A percentile compares a stretch with the other conserved stretches of the same genome.
Conservation (phyloP, 257 asterid genomes). For the Salvia splendens region DNA sequence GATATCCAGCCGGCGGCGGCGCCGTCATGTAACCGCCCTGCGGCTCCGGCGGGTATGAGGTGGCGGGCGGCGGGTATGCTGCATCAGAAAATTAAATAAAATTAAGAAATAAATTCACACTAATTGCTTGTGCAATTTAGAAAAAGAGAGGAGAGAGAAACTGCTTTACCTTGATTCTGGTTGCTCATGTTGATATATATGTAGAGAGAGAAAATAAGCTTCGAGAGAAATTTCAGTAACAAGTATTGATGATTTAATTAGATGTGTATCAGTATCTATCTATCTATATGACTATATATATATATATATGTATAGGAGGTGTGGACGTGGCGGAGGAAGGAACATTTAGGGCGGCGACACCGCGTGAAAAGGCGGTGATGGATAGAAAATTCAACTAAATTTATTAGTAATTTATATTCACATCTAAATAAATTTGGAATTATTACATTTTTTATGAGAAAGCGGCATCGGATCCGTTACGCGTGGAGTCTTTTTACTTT, state of each 20-base stretch:
- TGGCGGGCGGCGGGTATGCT: slow-evolving; percentile 41
- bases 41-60: slow-evolving; percentile 41
- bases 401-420: no score
- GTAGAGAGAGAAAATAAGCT: slow-evolving; percentile 3
- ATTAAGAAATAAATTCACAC: background rate
- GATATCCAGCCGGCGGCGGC: slow-evolving; percentile 55
- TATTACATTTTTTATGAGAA: no score
- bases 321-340: slow-evolving; percentile 30
- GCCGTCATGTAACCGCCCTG: slow-evolving; percentile 34
- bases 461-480: slow-evolving; percentile 31
- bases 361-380: slow-evolving; percentile 39
- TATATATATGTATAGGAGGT: background rate
- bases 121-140: background rate
- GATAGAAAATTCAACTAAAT: slow-evolving; percentile 12
- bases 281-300: slow-evolving; percentile 1
- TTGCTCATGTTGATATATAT: slow-evolving; percentile 37
- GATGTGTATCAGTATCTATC: background rate
- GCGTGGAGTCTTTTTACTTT: slow-evolving; percentile 28
- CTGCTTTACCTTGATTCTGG: slow-evolving; percentile 35
- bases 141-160: background rate
- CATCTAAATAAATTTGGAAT: background rate
- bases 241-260: background rate
- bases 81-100: background rate
- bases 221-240: background rate
- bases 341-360: slow-evolving; percentile 38